Conservation (phyloP, 208 protist species). For the Leptomonas pyrrhocoris region DNA sequence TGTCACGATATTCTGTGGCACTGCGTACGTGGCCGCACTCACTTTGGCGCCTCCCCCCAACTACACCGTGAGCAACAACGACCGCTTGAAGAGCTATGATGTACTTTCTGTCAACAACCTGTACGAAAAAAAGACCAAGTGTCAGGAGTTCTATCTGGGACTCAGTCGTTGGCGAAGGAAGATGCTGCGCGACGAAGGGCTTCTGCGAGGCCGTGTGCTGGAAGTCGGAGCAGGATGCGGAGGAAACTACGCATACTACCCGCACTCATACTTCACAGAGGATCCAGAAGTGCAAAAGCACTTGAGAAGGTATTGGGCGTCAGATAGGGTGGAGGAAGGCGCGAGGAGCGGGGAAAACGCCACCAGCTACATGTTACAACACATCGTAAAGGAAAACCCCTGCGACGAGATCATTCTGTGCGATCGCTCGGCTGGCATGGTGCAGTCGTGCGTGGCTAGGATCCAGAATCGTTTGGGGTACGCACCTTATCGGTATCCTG, state of each 20-base stretch:
- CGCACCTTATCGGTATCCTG: slow-evolving; percentile 76
- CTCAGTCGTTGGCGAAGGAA: slow-evolving; percentile 74
- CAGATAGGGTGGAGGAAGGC: background rate
- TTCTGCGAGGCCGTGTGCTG: slow-evolving; percentile 70
- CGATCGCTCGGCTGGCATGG: slow-evolving; percentile 78
- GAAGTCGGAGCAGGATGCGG: slow-evolving; percentile 88
- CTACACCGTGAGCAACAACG: slow-evolving; percentile 76
- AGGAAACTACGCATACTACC: slow-evolving; percentile 72
- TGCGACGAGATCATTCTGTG: slow-evolving; percentile 79
- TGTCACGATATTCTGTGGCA: slow-evolving; percentile 69
- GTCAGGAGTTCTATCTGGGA: slow-evolving; percentile 86
- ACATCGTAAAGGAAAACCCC: slow-evolving; percentile 38
- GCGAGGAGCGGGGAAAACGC: slow-evolving; percentile 16
- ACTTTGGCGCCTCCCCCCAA: slow-evolving; percentile 66
- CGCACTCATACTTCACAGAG: slow-evolving; percentile 40
- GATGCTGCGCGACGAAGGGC: slow-evolving; percentile 70
- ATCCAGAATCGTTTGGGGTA: slow-evolving; percentile 71
- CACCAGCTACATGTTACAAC: slow-evolving; percentile 38
- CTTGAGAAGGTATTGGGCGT: slow-evolving; percentile 15
- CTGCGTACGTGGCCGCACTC: slow-evolving; percentile 68
- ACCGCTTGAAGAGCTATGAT: slow-evolving; percentile 78
- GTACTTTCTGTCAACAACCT: slow-evolving; percentile 57
- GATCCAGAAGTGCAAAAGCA: slow-evolving; percentile 44
- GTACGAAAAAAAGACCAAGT: slow-evolving; percentile 83
- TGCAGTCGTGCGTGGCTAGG: slow-evolving; percentile 55